phyloP scores from a whole-genome alignment of 768 basidiomycete genomes.

The Podaxis sp. region DNA sequence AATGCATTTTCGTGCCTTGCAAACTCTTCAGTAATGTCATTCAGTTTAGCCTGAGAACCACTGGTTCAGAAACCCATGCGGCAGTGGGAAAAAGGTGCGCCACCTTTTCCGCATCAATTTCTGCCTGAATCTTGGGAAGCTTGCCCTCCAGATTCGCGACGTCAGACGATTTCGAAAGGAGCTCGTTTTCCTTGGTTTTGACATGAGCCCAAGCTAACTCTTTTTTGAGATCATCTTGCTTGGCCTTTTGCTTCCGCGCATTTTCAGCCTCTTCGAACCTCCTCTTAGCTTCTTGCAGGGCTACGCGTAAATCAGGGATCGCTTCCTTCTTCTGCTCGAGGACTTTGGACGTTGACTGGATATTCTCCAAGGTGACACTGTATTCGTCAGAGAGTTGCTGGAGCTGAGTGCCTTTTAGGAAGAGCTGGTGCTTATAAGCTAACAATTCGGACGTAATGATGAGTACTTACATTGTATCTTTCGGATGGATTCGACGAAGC shows the following conservation, averaged over 20 bases:
- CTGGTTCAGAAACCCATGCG: neutral
- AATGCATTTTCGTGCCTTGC: constrained; percentile 30
- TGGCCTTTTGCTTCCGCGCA: constrained; percentile 68
- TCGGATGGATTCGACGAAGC: constrained; percentile 76
- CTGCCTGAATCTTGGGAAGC: constrained; percentile 38
- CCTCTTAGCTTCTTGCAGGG: constrained; percentile 53
- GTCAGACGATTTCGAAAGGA: constrained; percentile 37
- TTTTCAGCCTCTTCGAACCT: constrained; percentile 74
- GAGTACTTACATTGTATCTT: constrained; percentile 77
- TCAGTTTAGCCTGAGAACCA: constrained; percentile 28
- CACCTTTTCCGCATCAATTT: constrained; percentile 35
- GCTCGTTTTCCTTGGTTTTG: constrained; percentile 61
- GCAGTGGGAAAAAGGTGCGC: constrained; percentile 9
- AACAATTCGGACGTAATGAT: neutral
- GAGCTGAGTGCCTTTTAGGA: constrained; percentile 91
- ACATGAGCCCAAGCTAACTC: constrained; percentile 91
- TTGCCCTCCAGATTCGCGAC: constrained; percentile 33
- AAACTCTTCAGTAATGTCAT: constrained; percentile 32
- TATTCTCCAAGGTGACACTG: constrained; percentile 70
- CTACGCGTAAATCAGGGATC: constrained; percentile 71
- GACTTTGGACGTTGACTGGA: constrained; percentile 63
- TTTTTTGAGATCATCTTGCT: constrained; percentile 68
- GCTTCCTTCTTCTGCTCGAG: constrained; percentile 72
- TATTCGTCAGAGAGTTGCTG: constrained; percentile 88
- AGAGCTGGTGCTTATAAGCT: constrained; percentile 58